phyloP scores from a whole-genome alignment of 768 basidiomycete genomes.

The Phylloporus sp. region DNA sequence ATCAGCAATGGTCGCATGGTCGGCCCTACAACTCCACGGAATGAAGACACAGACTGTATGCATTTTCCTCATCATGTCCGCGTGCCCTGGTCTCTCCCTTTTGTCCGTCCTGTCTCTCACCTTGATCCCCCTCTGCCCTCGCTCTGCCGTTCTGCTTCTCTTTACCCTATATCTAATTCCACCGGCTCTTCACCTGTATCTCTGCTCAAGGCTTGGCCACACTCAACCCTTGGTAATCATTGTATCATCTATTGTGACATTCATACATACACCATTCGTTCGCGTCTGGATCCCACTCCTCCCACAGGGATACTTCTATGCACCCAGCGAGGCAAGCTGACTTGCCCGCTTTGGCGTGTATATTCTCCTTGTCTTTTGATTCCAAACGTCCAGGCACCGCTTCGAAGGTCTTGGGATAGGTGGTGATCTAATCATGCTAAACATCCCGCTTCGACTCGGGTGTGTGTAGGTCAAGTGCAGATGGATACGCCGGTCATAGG shows the following conservation, averaged over 20 bases:
- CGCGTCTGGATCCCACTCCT: background rate
- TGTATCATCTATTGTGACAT: conserved; percentile 7
- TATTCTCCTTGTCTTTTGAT: background rate
- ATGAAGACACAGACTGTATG: conserved; percentile 11
- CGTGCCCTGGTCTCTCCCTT: conserved; percentile 8
- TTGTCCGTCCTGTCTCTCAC: conserved; percentile 13
- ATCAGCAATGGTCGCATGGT: background rate
- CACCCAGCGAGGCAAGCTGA: background rate
- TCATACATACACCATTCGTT: conserved; percentile 1
- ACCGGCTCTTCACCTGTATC: conserved; percentile 3
- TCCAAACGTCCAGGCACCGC: background rate
- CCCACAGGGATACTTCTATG: background rate
- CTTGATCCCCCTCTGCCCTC: conserved; percentile 6
- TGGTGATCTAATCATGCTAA: background rate
- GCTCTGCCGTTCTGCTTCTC: conserved; percentile 10
- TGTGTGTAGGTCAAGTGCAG: background rate
- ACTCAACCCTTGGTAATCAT: background rate
- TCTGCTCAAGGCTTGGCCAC: conserved; percentile 3
- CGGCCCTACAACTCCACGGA: conserved; percentile 11
- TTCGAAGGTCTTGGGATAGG: too few species aligned
- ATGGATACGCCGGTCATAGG: conserved; percentile 4
- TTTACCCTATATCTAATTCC: conserved; percentile 8
- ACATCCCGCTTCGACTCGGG: background rate
- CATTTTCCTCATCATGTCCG: conserved; percentile 8
- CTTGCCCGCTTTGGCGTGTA: background rate